These are phyloP conservation scores for Penicillium sp. DNA, from an alignment of 2,329 filamentous ascomycete genomes.

Conservation along the genomic window DNA sequence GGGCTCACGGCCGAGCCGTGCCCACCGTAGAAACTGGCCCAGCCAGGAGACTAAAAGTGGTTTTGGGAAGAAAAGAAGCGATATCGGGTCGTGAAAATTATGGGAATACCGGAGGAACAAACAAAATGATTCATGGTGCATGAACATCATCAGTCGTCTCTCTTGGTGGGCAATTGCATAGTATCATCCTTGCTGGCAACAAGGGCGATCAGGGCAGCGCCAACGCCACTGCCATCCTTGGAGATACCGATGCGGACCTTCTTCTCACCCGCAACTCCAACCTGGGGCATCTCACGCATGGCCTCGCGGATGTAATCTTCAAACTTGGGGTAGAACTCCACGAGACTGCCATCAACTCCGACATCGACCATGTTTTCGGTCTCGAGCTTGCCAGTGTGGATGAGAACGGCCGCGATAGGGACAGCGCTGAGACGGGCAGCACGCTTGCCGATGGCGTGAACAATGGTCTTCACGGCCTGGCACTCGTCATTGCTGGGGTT, in stretches of 20 bases:
- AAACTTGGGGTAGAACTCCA: constrained; percentile 94
- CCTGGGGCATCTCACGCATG: constrained; percentile 66
- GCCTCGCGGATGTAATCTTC: constrained; percentile 82
- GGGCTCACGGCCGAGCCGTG: neutral
- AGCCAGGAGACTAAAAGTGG: constrained; percentile 2
- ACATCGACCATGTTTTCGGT: constrained; percentile 73
- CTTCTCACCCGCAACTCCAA: constrained; percentile 72
- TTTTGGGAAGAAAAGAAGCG: neutral
- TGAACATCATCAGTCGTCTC: constrained; percentile 3
- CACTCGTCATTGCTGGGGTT: constrained; percentile 77
- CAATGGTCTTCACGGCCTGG: constrained; percentile 75
- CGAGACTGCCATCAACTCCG: constrained; percentile 87
- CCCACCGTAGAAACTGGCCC: constrained; percentile 1
- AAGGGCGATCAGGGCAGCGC: constrained; percentile 87
- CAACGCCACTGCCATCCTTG: constrained; percentile 94
- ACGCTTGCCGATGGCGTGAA: constrained; percentile 77
- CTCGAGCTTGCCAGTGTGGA: constrained; percentile 68
- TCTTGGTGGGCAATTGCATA: constrained; percentile 9
- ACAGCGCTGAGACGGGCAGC: constrained; percentile 84
- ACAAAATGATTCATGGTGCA: neutral
- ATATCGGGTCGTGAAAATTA: neutral
- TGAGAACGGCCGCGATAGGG: constrained; percentile 75
- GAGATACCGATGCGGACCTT: constrained; percentile 91
- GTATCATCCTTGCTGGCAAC: constrained; percentile 57
- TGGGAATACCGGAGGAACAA: neutral